A percentile compares a stretch with the other conserved stretches of the same genome.
These are phyloP conservation scores for Prunus yedoensis DNA, from an alignment of 331 rosid species.

Conservation along the genomic window DNA sequence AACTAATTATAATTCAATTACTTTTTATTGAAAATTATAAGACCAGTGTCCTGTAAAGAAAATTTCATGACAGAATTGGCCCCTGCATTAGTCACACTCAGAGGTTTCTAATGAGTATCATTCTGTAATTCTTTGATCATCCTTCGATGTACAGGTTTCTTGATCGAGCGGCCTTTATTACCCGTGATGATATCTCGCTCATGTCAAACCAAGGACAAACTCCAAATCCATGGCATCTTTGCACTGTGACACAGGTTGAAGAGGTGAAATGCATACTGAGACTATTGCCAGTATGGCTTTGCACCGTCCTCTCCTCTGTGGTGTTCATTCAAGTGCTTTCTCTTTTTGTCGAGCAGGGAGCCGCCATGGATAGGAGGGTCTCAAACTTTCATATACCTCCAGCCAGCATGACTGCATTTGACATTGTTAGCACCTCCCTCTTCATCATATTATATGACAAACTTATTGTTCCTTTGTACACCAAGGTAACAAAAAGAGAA, in stretches of 20 bases:
- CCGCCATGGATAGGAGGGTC: constrained; percentile 45
- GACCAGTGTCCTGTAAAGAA: no score
- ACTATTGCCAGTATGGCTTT: constrained; percentile 49
- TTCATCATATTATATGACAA: constrained; percentile 48
- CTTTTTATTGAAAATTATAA: no score
- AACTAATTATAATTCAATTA: no score
- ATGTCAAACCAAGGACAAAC: constrained; percentile 24
- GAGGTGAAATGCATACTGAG: constrained; percentile 56
- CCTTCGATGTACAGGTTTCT: constrained; percentile 36
- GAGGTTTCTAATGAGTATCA: no score
- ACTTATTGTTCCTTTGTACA: constrained; percentile 37
- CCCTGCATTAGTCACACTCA: no score
- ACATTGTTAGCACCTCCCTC: constrained; percentile 48
- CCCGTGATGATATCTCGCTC: constrained; percentile 22
- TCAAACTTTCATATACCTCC: constrained; percentile 53
- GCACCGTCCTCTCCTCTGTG: constrained; percentile 56
- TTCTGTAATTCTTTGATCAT: no score
- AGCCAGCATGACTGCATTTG: constrained; percentile 59
- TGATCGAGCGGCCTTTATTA: constrained; percentile 50
- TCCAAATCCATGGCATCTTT: constrained; percentile 53
- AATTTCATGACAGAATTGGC: no score
- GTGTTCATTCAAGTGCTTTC: constrained; percentile 60
- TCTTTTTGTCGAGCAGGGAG: constrained; percentile 59
- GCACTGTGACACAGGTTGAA: constrained; percentile 60
- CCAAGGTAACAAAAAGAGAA: constrained; percentile 33